Base-by-base conservation (phyloP, 2,329 filamentous ascomycete species). In the Penicillium sp. region DNA sequence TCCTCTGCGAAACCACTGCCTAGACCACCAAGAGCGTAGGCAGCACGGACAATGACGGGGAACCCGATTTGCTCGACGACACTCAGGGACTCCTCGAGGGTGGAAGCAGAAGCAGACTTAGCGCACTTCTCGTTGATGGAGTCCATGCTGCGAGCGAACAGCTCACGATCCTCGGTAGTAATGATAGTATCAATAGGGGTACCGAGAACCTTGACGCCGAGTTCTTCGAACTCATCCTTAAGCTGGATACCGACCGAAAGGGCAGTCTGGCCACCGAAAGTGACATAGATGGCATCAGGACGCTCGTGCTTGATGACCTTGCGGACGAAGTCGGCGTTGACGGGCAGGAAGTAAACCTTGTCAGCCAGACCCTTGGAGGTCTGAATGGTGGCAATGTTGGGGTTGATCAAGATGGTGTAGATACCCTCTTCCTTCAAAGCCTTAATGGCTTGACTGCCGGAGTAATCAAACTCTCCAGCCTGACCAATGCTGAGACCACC, bases 391-490 rank as follows among this genome's bases (percentile, higher is more conserved):
- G 94, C 94, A 72, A 99, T 97, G 74, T 99, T 99, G 56, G 94
- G 94, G 79, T 99, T 99, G 82, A 99, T 97, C 61, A 99, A 81
- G 61, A 99, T 88, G 3, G 94, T 97, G 80, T 97, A 97, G 68
- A 97, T 97, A 59, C 92, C 93, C 77, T 97, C 94, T 74, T 97
- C 89, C 78, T 97, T 97, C 67, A 99, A 74, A 37, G 94, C 94
- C 81, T 99, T 99, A 81, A 99, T 97, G 44, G 93, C 94, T 76
- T 99, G 94, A 75, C 90, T 95, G 61, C 94, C 94, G 52, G 94
- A 97, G 80, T 99, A 99, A 74, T 99, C 94, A 66, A 99, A 99
- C 75, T 99, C 94, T 75, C 94, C 94, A 62, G 94, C 94, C 76
- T 99, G 94, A 14, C 94, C 94, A 74, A 99, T 99, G 75, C 90